phyloP scores from a whole-genome alignment of 176 grass and related monocot species.

The sorghum (Sorghum bicolor) region Sorghum_bicolor_NCBIv3 NC_012871.2:13743001-13743500 shows the following conservation, averaged over 20 bases:
- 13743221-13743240: background rate
- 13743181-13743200: background rate
- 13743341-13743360: conserved; percentile 94
- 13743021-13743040: too few species aligned
- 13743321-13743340: conserved; percentile 97
- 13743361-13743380: conserved; percentile 63
- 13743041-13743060: too few species aligned
- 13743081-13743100: background rate
- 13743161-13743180: background rate
- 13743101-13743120: background rate
- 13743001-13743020: background rate
- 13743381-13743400: conserved; percentile 66
- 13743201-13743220: too few species aligned
- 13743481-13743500: conserved; percentile 69
- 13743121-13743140: background rate
- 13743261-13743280: background rate
- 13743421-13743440: conserved; percentile 86
- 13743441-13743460: conserved; percentile 99
- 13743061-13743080: background rate
- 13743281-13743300: conserved; percentile 53
- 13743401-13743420: conserved; percentile 87
- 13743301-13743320: conserved; percentile 78
- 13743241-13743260: too few species aligned
- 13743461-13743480: conserved; percentile 87
- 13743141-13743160: background rate